Base-by-base conservation (phyloP, 345 rosid species). In the Citrus maxima region DNA sequence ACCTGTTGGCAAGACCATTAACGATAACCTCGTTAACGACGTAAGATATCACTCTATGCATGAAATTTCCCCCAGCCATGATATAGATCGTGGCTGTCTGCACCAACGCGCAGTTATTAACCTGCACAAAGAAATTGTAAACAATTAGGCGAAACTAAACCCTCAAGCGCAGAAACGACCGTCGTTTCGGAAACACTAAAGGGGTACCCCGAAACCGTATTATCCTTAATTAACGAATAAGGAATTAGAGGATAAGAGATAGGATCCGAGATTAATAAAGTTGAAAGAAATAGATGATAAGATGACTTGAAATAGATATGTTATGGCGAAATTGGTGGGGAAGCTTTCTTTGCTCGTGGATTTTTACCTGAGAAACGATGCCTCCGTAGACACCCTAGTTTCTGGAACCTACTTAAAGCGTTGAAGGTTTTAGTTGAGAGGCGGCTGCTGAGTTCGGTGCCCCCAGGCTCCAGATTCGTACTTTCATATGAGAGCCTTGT, bases 11-110 rank as follows among this genome's bases (percentile, higher is more conserved):
- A 83, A 96, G 95, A 38, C 98, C 85, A 68, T 92, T 89, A 27
- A 96, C 99, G 54, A 96, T 59, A 72, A 96, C 24, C 86, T 96
- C 98, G 75, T 96, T 94, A 6, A 90, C 93, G 51, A 94, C 62
- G 40, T 96, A 93, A 54, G 92, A 80, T 0, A 96, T n/a, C 4
- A 93, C 98, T 83, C 98, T 85, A 78, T 82, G 92, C 78, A 93
- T 51, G 78, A 96, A 94, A 83, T 93, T 93, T 70, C 98, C 98
- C 32, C 94, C 99, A 49, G 98, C 98, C 98, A 94, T 96, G 38
- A 25, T 72, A 13, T 13, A 13, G 51, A 3, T 18, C 79, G 30
- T 66, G 40, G 56, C 21, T 60, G 18, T 46, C 70, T 10, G 25
- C 37, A 67, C 24, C 25, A 13, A 54, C 60, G n/a, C 59, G n/a